Base-by-base conservation (phyloP, 768 basidiomycete species). In the Calocera viscosa region DNA sequence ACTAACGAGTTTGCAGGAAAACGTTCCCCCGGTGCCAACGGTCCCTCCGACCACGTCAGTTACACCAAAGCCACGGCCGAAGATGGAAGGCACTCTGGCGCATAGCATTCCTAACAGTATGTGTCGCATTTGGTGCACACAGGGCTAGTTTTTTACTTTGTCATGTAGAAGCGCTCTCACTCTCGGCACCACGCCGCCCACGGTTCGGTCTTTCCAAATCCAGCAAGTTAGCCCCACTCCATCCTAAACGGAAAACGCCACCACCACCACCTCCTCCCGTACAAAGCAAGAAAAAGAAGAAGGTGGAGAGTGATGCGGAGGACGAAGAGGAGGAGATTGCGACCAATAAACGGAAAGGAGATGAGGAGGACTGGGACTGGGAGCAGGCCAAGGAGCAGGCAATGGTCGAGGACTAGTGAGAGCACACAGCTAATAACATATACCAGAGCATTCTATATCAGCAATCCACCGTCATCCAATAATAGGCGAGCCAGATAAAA, bases 241-340 rank as follows among this genome's bases (percentile, higher is more conserved):
- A 60, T 32, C 26, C 24, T 5, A 32, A 28, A 16, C 24, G 24
- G 5, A 60, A 60, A 19, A 26, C 53, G 8, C 53, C 53, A 10
- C 53, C 53, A 2, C 53, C 53, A 19, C 53, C 5, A 5, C 14
- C 53, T 26, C 53, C 53, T 32, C 53, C 53, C 16, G 53, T 30
- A 30, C 26, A 5, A 26, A 60, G 53, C 30, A 60, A 60, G 53
- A 60, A 60, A 32, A 60, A 60, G 53, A 49, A 49, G 49, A 60
- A 60, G 53, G 53, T 60, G 2, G 53, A 60, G 30, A 60, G 53
- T 30, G 53, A 60, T 19, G 53, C 14, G 14, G 53, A 60, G 14
- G 53, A 60, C 26, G 53, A 32, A 22, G 53, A 60, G 26, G 53
- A 60, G 53, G 53, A 60, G 53, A 19, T 28, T 7, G 53, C 10